These are phyloP conservation scores for Schizosaccharomyces versatilis DNA, from an alignment of 1,139 yeast genomes.

Conservation along the genomic window DNA sequence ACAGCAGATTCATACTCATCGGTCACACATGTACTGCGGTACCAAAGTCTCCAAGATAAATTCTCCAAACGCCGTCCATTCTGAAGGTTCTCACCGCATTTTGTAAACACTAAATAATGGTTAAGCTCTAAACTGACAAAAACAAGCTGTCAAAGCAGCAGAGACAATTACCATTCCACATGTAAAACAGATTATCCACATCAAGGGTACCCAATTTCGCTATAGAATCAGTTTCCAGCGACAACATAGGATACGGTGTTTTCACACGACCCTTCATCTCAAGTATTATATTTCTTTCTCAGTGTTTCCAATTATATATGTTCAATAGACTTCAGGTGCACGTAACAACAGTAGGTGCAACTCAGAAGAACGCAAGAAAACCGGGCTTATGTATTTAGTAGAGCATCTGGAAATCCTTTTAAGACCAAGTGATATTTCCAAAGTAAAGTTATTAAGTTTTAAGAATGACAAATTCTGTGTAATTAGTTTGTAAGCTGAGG, in stretches of 20 bases:
- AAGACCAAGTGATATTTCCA: too few species aligned
- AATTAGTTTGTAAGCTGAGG: too few species aligned
- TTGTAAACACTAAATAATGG: slow-evolving; percentile 25
- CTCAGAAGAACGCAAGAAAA: too few species aligned
- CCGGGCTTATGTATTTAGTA: too few species aligned
- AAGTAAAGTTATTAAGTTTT: too few species aligned
- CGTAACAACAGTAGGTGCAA: too few species aligned
- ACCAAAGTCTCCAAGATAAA: slow-evolving; percentile 37
- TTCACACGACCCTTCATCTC: too few species aligned
- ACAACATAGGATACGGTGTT: slow-evolving; percentile 13
- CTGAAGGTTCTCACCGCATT: slow-evolving; percentile 29
- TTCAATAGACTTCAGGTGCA: too few species aligned
- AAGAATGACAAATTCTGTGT: too few species aligned
- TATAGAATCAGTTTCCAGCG: slow-evolving; percentile 13
- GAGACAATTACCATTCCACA: slow-evolving; percentile 13
- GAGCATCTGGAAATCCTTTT: too few species aligned
- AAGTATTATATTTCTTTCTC: too few species aligned
- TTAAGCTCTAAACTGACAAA: background rate
- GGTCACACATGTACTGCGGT: slow-evolving; percentile 23
- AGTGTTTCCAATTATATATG: too few species aligned
- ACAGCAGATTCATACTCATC: background rate
- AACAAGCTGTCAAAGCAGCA: background rate
- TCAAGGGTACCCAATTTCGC: slow-evolving; percentile 13
- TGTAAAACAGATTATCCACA: slow-evolving; percentile 13
- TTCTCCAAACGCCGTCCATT: slow-evolving; percentile 37